phyloP scores from a whole-genome alignment of 345 rosid species.

The thale cress (Arabidopsis thaliana) region TAIR10.1 NC_003076.8:4985501-4986000 shows the following conservation, averaged over 20 bases:
- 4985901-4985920: constrained; percentile 1
- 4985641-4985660: constrained; percentile 33
- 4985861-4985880: constrained; percentile 19
- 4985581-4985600: constrained; percentile 1
- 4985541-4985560: constrained; percentile 9
- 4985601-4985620: background rate
- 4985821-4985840: background rate
- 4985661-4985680: constrained; percentile 25
- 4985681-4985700: background rate
- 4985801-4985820: background rate
- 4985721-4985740: constrained; percentile 16
- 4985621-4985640: constrained; percentile 13
- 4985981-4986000: constrained; percentile 95
- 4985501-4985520: constrained; percentile 86
- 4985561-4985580: background rate
- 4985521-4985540: constrained; percentile 63
- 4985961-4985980: constrained; percentile 55
- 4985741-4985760: constrained; percentile 12
- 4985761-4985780: constrained; percentile 38
- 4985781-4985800: background rate
- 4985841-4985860: background rate
- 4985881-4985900: background rate
- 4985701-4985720: constrained; percentile 3
- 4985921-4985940: constrained; percentile 29
- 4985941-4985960: constrained; percentile 11